Evolutionary conservation across 2,329 filamentous ascomycete species (phyloP).

Genomic region (Fusarium albidum): DNA sequence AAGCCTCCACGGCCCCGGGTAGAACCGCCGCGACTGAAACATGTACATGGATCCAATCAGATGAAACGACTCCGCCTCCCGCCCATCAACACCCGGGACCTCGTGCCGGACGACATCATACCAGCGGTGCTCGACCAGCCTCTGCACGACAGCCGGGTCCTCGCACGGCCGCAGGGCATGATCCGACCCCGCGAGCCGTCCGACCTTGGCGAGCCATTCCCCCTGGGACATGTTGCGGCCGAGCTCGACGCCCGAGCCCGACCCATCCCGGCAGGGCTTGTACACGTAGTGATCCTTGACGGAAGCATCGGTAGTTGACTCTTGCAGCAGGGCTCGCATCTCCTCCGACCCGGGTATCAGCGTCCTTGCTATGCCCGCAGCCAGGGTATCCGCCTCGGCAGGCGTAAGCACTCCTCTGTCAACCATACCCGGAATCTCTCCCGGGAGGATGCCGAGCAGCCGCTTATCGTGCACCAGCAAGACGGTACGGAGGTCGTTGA

Average conservation of each 20-base stretch:
- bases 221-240: conserved; percentile 14
- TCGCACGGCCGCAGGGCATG: conserved; percentile 9
- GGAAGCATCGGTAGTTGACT: background rate
- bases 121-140: conserved; percentile 22
- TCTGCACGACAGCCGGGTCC: conserved; percentile 23
- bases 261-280: conserved; percentile 24
- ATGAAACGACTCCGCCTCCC: conserved; percentile 19
- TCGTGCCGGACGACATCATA: conserved; percentile 26
- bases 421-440: conserved; percentile 21
- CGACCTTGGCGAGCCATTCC: conserved; percentile 11
- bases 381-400: conserved; percentile 12
- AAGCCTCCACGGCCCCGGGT: conserved; percentile 12
- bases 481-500: conserved; percentile 23
- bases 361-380: conserved; percentile 8
- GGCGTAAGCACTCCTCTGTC: conserved; percentile 9
- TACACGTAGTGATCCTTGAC: conserved; percentile 9
- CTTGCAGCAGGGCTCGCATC: background rate
- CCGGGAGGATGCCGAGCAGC: conserved; percentile 18
- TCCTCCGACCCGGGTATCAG: conserved; percentile 13
- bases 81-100: conserved; percentile 9
- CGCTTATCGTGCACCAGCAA: conserved; percentile 29
- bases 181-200: conserved; percentile 8
- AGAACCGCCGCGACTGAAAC: conserved; percentile 10
- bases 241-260: conserved; percentile 18
- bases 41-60: conserved; percentile 27